phyloP scores from a whole-genome alignment of 2,329 filamentous ascomycete species.

The Botrytis deweyae region DNA sequence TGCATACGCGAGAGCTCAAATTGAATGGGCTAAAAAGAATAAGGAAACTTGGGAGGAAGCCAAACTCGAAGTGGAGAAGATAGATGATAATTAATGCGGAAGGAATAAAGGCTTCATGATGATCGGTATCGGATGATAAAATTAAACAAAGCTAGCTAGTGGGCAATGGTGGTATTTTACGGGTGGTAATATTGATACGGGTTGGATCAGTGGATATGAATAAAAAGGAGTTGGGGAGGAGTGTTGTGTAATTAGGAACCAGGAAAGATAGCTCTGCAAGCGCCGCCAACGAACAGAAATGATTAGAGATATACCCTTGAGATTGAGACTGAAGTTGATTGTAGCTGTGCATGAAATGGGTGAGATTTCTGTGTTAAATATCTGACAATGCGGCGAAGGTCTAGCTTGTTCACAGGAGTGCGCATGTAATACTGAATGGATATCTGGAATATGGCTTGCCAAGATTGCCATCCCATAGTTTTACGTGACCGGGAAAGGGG shows the following conservation, averaged over 20 bases:
- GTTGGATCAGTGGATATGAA: constrained; percentile 10
- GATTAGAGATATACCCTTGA: constrained; percentile 21
- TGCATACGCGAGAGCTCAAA: constrained; percentile 68
- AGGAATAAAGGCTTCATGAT: background rate
- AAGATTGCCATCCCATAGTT: background rate
- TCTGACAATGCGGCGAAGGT: background rate
- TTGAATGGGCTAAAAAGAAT: constrained; percentile 74
- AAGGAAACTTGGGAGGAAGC: constrained; percentile 73
- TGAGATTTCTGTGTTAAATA: background rate
- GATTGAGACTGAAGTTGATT: background rate
- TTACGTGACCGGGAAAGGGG: background rate
- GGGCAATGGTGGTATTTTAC: constrained; percentile 18
- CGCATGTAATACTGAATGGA: background rate
- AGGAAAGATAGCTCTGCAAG: constrained; percentile 7
- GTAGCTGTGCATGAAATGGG: background rate
- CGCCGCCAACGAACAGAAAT: background rate
- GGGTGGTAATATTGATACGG: constrained; percentile 24
- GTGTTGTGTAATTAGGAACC: constrained; percentile 1
- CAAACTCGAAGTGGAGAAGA: constrained; percentile 67
- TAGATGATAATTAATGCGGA: constrained; percentile 46
- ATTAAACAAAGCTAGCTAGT: background rate
- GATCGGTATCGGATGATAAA: background rate
- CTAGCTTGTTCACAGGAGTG: background rate
- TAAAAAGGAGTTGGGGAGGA: constrained; percentile 4
- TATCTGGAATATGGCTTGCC: background rate